Conservation (phyloP, 192 early-diverging fungal genomes). For the Paraglomus occultum region DNA sequence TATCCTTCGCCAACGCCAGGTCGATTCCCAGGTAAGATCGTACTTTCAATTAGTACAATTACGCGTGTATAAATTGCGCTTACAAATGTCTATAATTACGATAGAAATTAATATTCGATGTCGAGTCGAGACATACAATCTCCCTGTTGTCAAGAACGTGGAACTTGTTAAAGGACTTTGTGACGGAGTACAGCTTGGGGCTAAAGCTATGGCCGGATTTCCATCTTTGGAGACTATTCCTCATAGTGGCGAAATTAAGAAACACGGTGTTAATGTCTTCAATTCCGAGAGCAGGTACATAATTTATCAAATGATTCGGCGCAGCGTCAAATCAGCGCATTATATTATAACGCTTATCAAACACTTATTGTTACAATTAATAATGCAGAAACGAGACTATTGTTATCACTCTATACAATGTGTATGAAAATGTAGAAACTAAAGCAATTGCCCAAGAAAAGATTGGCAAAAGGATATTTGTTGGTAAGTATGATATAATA, state of each 20-base stretch:
- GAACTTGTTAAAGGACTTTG: slow-evolving; percentile 60
- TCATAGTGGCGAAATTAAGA: slow-evolving; percentile 64
- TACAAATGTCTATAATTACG: slow-evolving; percentile 36
- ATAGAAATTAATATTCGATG: slow-evolving; percentile 44
- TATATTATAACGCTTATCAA: neutral
- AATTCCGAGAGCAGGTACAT: slow-evolving; percentile 67
- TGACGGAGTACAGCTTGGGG: slow-evolving; percentile 61
- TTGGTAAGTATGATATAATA: slow-evolving; percentile 39
- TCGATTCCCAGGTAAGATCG: slow-evolving; percentile 67
- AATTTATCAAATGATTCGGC: too few species aligned
- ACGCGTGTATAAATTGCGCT: too few species aligned
- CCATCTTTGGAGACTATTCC: slow-evolving; percentile 83
- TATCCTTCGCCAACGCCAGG: slow-evolving; percentile 64
- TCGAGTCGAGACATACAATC: slow-evolving; percentile 51
- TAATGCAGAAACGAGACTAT: slow-evolving; percentile 64
- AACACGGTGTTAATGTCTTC: slow-evolving; percentile 85
- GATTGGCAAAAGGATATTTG: slow-evolving; percentile 61
- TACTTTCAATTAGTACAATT: too few species aligned
- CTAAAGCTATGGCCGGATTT: slow-evolving; percentile 75
- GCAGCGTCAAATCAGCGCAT: neutral
- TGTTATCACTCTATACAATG: slow-evolving; percentile 59
- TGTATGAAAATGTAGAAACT: slow-evolving; percentile 47
- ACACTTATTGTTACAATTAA: slow-evolving; percentile 12
- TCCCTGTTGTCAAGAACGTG: slow-evolving; percentile 60
- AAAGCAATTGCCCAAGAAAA: slow-evolving; percentile 56